Evolutionary conservation across 108 stramenopile genomes (phyloP).

Genomic region (Cyclotella baltica): DNA sequence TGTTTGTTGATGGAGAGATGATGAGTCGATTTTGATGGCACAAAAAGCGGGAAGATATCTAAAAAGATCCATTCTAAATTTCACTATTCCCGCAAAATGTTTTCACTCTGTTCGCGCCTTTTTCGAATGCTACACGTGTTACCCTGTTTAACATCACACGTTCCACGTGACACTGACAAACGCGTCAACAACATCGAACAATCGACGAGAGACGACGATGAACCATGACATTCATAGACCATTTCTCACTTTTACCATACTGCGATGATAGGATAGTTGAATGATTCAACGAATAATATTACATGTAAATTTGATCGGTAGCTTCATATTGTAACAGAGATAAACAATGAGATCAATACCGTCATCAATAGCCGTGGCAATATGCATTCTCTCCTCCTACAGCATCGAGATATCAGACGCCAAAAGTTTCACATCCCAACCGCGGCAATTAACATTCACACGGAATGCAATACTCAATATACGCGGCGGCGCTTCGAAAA

Average conservation of each 20-base stretch:
- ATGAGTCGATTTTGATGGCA: neutral
- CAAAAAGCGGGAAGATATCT: constrained; percentile 17
- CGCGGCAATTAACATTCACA: constrained; percentile 18
- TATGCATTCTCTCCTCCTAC: neutral
- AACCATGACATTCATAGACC: too few relatives aligned
- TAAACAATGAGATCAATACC: constrained; percentile 17
- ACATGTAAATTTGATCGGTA: too few relatives aligned
- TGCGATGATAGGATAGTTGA: too few relatives aligned
- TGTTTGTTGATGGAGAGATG: neutral
- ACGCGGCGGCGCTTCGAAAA: constrained; percentile 46
- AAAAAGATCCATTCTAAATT: too few relatives aligned
- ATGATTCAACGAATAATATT: too few relatives aligned
- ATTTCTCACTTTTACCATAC: too few relatives aligned
- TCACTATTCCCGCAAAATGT: neutral
- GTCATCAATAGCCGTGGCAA: neutral
- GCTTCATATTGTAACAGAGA: neutral
- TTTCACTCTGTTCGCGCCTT: neutral
- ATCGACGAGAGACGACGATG: neutral
- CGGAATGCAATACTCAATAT: constrained; percentile 21
- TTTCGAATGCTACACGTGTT: neutral
- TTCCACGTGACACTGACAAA: neutral
- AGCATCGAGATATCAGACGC: neutral
- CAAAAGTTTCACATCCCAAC: neutral
- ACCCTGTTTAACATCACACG: neutral
- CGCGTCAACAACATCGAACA: neutral